phyloP scores from a whole-genome alignment of 2,329 filamentous ascomycete species.

The Cordyceps pruinosa region DNA sequence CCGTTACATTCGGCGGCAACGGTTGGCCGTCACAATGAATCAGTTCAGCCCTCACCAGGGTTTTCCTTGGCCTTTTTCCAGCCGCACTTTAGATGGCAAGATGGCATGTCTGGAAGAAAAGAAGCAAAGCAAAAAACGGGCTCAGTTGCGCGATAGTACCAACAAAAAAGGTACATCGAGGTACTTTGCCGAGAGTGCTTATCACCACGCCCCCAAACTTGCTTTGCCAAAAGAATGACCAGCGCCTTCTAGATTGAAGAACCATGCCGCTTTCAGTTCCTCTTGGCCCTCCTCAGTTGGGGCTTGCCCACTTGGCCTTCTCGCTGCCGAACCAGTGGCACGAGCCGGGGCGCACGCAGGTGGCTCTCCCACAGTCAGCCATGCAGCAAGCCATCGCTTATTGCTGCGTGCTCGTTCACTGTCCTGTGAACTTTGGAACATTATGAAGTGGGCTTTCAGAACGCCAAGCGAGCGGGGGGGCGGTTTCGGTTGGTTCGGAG shows the following conservation, averaged over 20 bases:
- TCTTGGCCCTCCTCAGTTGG: neutral
- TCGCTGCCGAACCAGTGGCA: constrained; percentile 1
- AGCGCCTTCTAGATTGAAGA: neutral
- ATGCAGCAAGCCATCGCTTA: neutral
- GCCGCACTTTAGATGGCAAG: neutral
- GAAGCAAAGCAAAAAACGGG: neutral
- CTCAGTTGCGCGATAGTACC: neutral
- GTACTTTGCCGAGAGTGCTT: neutral
- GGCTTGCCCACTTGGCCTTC: neutral
- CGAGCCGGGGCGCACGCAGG: neutral
- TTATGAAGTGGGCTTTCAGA: neutral
- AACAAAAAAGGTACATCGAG: neutral
- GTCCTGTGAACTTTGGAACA: neutral
- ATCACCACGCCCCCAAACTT: neutral
- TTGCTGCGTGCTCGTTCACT: neutral
- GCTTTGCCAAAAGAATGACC: neutral
- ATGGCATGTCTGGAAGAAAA: neutral
- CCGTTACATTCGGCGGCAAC: constrained; percentile 10
- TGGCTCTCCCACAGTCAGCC: constrained; percentile 5
- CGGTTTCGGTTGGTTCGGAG: neutral
- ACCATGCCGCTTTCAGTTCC: neutral
- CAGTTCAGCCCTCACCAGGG: neutral
- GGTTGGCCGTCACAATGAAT: constrained; percentile 1
- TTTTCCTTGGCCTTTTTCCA: neutral
- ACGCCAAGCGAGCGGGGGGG: neutral